Conservation (phyloP, 108 stramenopile species). For the Fragilariopsis cylindrus region DNA sequence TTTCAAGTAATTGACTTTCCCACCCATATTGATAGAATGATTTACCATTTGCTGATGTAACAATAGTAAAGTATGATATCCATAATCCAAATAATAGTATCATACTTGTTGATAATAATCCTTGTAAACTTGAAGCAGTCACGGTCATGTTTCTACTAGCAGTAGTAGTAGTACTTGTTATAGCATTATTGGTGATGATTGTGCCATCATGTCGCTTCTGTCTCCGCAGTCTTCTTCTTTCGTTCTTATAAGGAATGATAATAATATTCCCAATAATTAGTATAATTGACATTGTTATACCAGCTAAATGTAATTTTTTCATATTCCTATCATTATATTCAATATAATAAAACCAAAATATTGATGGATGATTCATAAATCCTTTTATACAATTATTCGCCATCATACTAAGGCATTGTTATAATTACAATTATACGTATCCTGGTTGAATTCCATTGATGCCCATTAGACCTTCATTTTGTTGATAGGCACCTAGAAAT, state of each 20-base stretch:
- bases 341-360: slow-evolving; percentile 37
- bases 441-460: slow-evolving; percentile 44
- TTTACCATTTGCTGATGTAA: slow-evolving; percentile 61
- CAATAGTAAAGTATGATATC: slow-evolving; percentile 70
- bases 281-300: slow-evolving; percentile 37
- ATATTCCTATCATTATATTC: slow-evolving; percentile 38
- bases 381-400: slow-evolving; percentile 14
- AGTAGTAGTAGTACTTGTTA: no score
- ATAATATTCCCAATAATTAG: slow-evolving; percentile 30
- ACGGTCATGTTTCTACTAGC: no score
- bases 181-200: no score
- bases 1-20: slow-evolving; percentile 82
- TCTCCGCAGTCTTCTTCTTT: no score
- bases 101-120: slow-evolving; percentile 37
- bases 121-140: no score
- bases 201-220: no score
- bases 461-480: slow-evolving; percentile 64
- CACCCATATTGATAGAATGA: slow-evolving; percentile 81
- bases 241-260: no score
- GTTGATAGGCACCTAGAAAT: slow-evolving; percentile 55
- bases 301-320: slow-evolving; percentile 21
- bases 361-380: slow-evolving; percentile 35
- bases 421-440: slow-evolving; percentile 5
- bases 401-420: not conserved
- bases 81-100: slow-evolving; percentile 49